Conservation (phyloP, 2,329 filamentous ascomycete species). For the Fusarium heterosporum region DNA sequence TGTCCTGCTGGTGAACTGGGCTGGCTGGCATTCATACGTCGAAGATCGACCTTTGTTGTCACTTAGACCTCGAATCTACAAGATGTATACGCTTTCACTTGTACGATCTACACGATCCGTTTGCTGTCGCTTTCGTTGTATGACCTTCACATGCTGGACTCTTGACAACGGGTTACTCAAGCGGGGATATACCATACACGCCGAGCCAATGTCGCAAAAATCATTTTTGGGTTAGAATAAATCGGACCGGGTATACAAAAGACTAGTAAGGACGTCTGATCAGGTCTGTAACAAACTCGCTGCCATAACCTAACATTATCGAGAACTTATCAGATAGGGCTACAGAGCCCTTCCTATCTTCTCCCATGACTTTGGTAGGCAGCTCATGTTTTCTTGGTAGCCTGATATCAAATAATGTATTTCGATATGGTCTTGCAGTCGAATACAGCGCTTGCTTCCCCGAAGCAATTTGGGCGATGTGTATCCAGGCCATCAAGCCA, state of each 20-base stretch:
- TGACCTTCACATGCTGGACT: background rate
- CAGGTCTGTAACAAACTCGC: background rate
- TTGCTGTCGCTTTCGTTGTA: background rate
- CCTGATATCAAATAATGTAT: background rate
- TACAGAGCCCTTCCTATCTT: too few species aligned
- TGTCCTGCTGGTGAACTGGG: background rate
- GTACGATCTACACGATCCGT: background rate
- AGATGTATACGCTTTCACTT: background rate
- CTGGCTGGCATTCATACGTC: background rate
- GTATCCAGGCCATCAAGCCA: background rate
- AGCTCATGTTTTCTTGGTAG: background rate
- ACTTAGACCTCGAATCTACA: background rate
- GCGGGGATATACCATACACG: background rate
- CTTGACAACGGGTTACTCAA: background rate
- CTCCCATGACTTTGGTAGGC: background rate
- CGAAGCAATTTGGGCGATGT: background rate
- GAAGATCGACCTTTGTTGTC: background rate
- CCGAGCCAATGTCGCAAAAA: background rate
- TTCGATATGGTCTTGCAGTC: background rate
- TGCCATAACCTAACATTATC: background rate
- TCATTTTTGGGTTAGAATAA: background rate
- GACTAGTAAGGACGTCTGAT: background rate
- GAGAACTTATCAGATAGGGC: background rate
- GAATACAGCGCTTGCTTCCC: background rate
- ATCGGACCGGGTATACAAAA: background rate